A percentile compares a stretch with the other conserved stretches of the same genome.
Conservation (phyloP, 2,329 filamentous ascomycete genomes). For the Gnomoniopsis sp. region DNA sequence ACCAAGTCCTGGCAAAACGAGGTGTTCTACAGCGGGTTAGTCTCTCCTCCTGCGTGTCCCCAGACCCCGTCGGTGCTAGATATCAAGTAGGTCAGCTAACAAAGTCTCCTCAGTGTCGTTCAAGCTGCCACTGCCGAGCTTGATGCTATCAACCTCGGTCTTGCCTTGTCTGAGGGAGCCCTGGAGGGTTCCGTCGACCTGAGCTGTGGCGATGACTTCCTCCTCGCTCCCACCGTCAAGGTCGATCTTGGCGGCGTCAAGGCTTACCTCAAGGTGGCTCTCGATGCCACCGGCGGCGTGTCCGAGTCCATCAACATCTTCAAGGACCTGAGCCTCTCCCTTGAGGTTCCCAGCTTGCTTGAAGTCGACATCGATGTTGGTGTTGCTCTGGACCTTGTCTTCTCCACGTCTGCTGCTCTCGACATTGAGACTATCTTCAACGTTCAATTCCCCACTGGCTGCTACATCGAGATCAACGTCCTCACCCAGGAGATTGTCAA, state of each 20-base stretch:
- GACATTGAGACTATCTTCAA: conserved; percentile 26
- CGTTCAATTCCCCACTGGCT: conserved; percentile 24
- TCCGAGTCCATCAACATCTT: conserved; percentile 17
- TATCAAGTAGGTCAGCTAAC: neutral
- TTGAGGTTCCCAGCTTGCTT: conserved; percentile 23
- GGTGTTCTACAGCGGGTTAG: conserved; percentile 17
- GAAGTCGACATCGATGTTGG: conserved; percentile 23
- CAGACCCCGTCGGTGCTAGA: neutral
- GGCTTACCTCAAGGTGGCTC: conserved; percentile 25
- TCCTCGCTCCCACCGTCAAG: conserved; percentile 36
- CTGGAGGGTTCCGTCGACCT: conserved; percentile 17
- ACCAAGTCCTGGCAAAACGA: conserved; percentile 13
- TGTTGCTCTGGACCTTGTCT: conserved; percentile 27
- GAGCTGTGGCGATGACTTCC: conserved; percentile 7
- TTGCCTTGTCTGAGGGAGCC: conserved; percentile 15
- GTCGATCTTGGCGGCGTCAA: conserved; percentile 54
- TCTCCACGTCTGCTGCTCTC: conserved; percentile 24
- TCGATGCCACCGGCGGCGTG: conserved; percentile 24
- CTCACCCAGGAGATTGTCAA: conserved; percentile 23
- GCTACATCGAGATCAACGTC: conserved; percentile 26
- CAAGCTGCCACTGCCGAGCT: conserved; percentile 5
- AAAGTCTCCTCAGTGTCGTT: conserved; percentile 5
- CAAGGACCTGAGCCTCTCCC: conserved; percentile 9
- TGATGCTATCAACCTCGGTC: conserved; percentile 14
- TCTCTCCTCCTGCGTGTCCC: neutral